Percentiles rank a stretch among this genome's conserved stretches.
phyloP scores from a whole-genome alignment of 805 yeast species.

The Cyberlindnera saturnus region DNA sequence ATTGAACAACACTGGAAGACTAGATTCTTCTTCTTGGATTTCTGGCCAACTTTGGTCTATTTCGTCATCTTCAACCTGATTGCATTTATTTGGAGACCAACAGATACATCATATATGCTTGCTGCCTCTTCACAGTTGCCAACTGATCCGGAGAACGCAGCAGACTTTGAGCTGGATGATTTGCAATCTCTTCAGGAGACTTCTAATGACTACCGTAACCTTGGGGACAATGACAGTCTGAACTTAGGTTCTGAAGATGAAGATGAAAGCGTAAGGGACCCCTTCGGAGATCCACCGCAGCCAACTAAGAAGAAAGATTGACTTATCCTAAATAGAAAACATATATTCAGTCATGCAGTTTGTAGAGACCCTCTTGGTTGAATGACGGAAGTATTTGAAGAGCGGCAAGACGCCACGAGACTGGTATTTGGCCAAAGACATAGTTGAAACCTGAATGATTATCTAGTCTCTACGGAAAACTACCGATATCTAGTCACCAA shows the following conservation, averaged over 20 bases:
- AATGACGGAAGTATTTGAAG: too few species aligned
- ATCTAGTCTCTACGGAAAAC: too few species aligned
- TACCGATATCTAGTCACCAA: too few species aligned
- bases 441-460: too few species aligned
- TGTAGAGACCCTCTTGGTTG: too few species aligned
- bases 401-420: too few species aligned
- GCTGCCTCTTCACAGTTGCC: constrained; percentile 93
- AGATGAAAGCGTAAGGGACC: constrained; percentile 1
- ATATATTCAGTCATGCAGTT: not conserved
- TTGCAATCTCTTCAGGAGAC: constrained; percentile 38
- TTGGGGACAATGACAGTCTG: constrained; percentile 23
- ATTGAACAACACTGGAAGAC: constrained; percentile 90
- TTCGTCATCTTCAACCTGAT: constrained; percentile 76
- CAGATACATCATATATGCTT: constrained; percentile 88
- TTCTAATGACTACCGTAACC: constrained; percentile 21
- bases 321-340: not conserved
- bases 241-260: constrained; percentile 16
- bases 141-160: constrained; percentile 66
- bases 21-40: constrained; percentile 80
- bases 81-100: constrained; percentile 96
- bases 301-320: not conserved
- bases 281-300: constrained; percentile 1
- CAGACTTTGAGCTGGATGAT: constrained; percentile 59
- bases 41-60: constrained; percentile 92
- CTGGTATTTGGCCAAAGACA: too few species aligned